Evolutionary conservation across 2,329 filamentous ascomycete genomes (phyloP).

Genomic region (Neofusicoccum ribis): DNA sequence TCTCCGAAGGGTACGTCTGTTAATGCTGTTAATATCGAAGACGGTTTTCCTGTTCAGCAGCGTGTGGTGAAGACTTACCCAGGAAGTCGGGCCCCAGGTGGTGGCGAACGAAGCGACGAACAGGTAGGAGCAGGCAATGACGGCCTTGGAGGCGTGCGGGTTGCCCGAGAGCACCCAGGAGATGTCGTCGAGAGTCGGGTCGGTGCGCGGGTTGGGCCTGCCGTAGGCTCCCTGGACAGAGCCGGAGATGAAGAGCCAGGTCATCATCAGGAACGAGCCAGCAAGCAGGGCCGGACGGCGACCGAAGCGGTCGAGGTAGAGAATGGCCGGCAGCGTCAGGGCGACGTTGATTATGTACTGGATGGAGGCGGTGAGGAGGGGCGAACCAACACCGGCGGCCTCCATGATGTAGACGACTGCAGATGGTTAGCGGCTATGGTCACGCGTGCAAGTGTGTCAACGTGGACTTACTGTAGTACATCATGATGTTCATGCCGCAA

Average conservation of each 20-base stretch:
- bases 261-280: slow-evolving; percentile 55
- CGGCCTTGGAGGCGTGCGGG: slow-evolving; percentile 53
- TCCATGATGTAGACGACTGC: slow-evolving; percentile 29
- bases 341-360: slow-evolving; percentile 59
- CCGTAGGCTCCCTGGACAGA: slow-evolving; percentile 26
- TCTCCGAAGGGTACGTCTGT: slow-evolving; percentile 51
- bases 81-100: slow-evolving; percentile 52
- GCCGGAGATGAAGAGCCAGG: slow-evolving; percentile 24
- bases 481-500: slow-evolving; percentile 60
- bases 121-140: slow-evolving; percentile 62
- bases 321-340: slow-evolving; percentile 56
- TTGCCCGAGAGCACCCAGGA: slow-evolving; percentile 53
- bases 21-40: background rate
- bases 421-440: background rate
- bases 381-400: slow-evolving; percentile 47
- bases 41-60: background rate
- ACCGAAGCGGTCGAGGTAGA: slow-evolving; percentile 56
- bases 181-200: slow-evolving; percentile 32
- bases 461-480: slow-evolving; percentile 29
- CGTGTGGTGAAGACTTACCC: slow-evolving; percentile 33
- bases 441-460: background rate
- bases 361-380: slow-evolving; percentile 55
- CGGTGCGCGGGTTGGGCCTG: slow-evolving; percentile 22
- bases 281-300: slow-evolving; percentile 53
- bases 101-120: slow-evolving; percentile 63